These are phyloP conservation scores for Bipolaris oryzae DNA, from an alignment of 2,329 filamentous ascomycete species.

Conservation along the genomic window DNA sequence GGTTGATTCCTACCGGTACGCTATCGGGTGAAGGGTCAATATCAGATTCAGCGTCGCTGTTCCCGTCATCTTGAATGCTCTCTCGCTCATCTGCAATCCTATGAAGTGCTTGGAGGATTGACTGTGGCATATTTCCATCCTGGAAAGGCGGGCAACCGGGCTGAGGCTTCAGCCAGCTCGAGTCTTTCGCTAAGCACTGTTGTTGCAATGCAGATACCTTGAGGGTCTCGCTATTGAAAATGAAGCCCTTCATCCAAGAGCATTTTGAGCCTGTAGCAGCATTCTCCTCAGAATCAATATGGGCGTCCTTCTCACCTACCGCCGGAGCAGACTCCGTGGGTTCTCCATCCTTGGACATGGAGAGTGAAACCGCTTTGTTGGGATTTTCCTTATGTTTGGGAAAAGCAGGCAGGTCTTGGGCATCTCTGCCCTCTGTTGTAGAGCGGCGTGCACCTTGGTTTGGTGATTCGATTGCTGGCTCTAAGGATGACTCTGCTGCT, in stretches of 20 bases:
- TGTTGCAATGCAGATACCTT: slow-evolving; percentile 56
- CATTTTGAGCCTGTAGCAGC: slow-evolving; percentile 8
- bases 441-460: neutral
- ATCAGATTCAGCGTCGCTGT: slow-evolving; percentile 18
- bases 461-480: neutral
- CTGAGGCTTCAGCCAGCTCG: slow-evolving; percentile 44
- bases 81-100: slow-evolving; percentile 27
- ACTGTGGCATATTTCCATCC: slow-evolving; percentile 48
- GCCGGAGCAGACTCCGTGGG: neutral
- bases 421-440: neutral
- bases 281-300: neutral
- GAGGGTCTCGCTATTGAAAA: slow-evolving; percentile 27
- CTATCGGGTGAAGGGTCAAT: slow-evolving; percentile 25
- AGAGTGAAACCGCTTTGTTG: neutral
- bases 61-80: slow-evolving; percentile 15
- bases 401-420: neutral
- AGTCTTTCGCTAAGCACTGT: slow-evolving; percentile 54
- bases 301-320: neutral
- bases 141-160: slow-evolving; percentile 44
- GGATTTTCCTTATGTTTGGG: neutral
- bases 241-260: slow-evolving; percentile 33
- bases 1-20: slow-evolving; percentile 4
- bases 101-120: slow-evolving; percentile 33
- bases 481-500: neutral
- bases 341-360: neutral